These are phyloP conservation scores for Aspergillus campestris DNA, from an alignment of 495 filamentous ascomycete species.

Conservation along the genomic window DNA sequence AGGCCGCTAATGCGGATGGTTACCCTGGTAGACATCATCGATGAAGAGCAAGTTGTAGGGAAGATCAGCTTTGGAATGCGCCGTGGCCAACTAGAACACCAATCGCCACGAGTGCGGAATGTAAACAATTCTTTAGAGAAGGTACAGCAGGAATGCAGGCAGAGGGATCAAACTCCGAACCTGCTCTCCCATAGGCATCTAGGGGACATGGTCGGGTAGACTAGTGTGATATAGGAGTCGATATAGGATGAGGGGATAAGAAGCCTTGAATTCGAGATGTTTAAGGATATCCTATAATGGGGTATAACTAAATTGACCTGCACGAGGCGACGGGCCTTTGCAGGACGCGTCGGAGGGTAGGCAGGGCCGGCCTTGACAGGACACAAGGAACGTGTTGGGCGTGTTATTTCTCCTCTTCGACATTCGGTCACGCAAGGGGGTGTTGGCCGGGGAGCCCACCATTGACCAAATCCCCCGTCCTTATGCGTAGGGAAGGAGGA, in stretches of 20 bases:
- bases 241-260: slow-evolving; percentile 12
- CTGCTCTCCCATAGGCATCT: slow-evolving; percentile 13
- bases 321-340: slow-evolving; percentile 20
- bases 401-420: slow-evolving; percentile 6
- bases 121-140: slow-evolving; percentile 9
- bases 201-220: slow-evolving; percentile 7
- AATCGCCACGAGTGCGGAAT: slow-evolving; percentile 14
- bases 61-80: slow-evolving; percentile 27
- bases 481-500: slow-evolving; percentile 28
- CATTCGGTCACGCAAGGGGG: slow-evolving; percentile 31
- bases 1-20: too few relatives aligned
- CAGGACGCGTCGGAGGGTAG: slow-evolving; percentile 15
- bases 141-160: slow-evolving; percentile 30
- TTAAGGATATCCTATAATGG: slow-evolving; percentile 11
- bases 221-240: slow-evolving; percentile 6
- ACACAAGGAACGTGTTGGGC: slow-evolving; percentile 27
- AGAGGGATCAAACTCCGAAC: slow-evolving; percentile 10
- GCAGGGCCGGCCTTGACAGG: slow-evolving; percentile 30
- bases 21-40: slow-evolving; percentile 15
- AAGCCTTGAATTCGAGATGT: slow-evolving; percentile 14
- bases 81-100: slow-evolving; percentile 16
- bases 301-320: slow-evolving; percentile 13
- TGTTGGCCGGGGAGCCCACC: slow-evolving; percentile 8
- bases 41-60: slow-evolving; percentile 21
- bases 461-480: slow-evolving; percentile 7